Base-by-base conservation (phyloP, 768 basidiomycete genomes). In the Collybiopsis luxurians region DNA sequence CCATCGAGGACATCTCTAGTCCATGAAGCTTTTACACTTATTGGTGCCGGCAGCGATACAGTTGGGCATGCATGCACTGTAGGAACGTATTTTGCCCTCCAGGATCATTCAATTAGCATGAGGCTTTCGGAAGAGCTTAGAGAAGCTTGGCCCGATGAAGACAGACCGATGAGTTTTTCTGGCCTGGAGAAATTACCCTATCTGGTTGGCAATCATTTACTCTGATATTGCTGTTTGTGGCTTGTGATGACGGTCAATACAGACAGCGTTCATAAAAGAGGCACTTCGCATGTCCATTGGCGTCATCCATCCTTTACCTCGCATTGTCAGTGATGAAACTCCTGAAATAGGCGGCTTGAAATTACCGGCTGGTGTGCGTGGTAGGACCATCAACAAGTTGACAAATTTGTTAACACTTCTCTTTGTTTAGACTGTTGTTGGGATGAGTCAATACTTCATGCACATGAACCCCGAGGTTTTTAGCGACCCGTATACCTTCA, bases 221-320 rank as follows among this genome's bases (percentile, higher is more conserved):
- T 34, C 13, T 34, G n/a, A n/a, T 15, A 4, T 5, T 27, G 21
- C 19, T 13, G 19, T 12, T 6, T 34, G 13, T 6, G 5, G 31
- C 31, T 34, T 34, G 6, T 13, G 13, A 5, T 34, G 31, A 34
- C n/a, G n/a, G n/a, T n/a, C 13, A 34, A 34, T 34, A 34, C 53
- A 79, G 79, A 75, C 74, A 1, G 78, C 77, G 6, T 75, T 80
- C 24, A 69, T 79, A 24, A 79, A 79, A 55, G 79, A 81, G 60
- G 70, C 77, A 0, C 67, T 80, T 47, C 67, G 79, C 21, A 66
- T 78, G 59, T 67, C 71, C 23, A 71, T 73, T 56, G 76, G 77
- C 10, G 63, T 75, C 3, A 68, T 73, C 7, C 71, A 64, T 2
- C 71, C 73, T 2, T 64, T 77, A 39, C 71, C 76, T 17, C 67